Conservation (phyloP, 2,329 filamentous ascomycete species). For the Diplodia intermedia region DNA sequence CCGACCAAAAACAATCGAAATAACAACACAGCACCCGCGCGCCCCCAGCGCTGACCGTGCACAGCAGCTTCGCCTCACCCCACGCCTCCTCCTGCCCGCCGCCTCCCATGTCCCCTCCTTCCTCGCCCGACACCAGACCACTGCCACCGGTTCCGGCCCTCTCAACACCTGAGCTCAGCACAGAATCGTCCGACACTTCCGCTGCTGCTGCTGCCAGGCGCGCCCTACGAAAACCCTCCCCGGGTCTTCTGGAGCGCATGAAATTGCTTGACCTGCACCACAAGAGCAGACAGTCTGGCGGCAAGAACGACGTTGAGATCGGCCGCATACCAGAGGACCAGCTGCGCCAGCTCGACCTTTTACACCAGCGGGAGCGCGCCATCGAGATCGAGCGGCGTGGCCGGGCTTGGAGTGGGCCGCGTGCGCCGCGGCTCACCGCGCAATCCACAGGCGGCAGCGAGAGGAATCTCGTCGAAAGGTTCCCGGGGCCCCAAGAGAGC, state of each 20-base stretch:
- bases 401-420: constrained; percentile 71
- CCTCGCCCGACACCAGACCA: constrained; percentile 27
- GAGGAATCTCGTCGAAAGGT: constrained; percentile 29
- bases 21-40: constrained; percentile 26
- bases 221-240: constrained; percentile 49
- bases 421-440: constrained; percentile 41
- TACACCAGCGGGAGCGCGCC: constrained; percentile 64
- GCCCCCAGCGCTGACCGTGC: constrained; percentile 29
- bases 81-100: constrained; percentile 22
- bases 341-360: constrained; percentile 71
- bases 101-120: constrained; percentile 32
- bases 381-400: constrained; percentile 69
- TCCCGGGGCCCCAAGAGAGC: constrained; percentile 47
- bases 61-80: constrained; percentile 31
- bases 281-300: constrained; percentile 41
- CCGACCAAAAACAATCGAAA: constrained; percentile 27
- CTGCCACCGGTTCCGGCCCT: constrained; percentile 17
- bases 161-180: constrained; percentile 18
- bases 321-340: constrained; percentile 75
- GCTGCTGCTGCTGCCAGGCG: constrained; percentile 36
- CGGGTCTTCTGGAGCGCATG: constrained; percentile 54
- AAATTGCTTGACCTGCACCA: constrained; percentile 51
- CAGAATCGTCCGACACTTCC: constrained; percentile 23
- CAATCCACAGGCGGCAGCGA: constrained; percentile 48
- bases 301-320: constrained; percentile 56